phyloP scores from a whole-genome alignment of 2,329 filamentous ascomycete genomes.

The Xylariaceae sp. region DNA sequence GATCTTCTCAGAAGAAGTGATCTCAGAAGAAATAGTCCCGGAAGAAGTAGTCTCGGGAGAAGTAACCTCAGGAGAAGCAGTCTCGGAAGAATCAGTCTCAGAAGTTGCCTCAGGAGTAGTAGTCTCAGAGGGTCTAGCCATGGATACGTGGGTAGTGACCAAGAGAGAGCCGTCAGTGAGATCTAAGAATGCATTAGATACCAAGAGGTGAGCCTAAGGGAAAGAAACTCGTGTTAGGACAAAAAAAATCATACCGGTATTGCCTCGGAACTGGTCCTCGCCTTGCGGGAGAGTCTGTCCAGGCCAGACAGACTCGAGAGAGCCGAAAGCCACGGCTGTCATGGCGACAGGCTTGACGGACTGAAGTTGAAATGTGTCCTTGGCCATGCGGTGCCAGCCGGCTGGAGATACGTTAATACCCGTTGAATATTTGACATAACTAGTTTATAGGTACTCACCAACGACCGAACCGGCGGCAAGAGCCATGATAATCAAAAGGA shows the following conservation, averaged over 20 bases:
- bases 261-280: not conserved
- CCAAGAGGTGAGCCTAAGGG: not conserved
- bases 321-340: slow-evolving; percentile 1
- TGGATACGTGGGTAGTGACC: not conserved
- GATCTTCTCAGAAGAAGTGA: no score
- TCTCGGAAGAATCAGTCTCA: no score
- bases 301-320: not conserved
- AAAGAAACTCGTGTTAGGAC: not conserved
- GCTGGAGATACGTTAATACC: slow-evolving; percentile 9
- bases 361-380: slow-evolving; percentile 17
- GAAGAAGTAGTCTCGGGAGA: no score
- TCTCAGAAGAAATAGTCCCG: no score
- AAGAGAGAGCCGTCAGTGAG: not conserved
- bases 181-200: slow-evolving; percentile 4
- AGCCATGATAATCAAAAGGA: slow-evolving; percentile 19
- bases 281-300: not conserved
- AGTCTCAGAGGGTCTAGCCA: no score
- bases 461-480: slow-evolving; percentile 11
- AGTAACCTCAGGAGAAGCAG: no score
- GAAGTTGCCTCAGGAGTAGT: no score
- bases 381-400: slow-evolving; percentile 23
- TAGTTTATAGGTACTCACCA: slow-evolving; percentile 14
- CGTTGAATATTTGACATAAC: no score
- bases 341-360: not conserved
- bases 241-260: not conserved